Conservation (phyloP, 768 basidiomycete species). For the Amanita polypyramis region DNA sequence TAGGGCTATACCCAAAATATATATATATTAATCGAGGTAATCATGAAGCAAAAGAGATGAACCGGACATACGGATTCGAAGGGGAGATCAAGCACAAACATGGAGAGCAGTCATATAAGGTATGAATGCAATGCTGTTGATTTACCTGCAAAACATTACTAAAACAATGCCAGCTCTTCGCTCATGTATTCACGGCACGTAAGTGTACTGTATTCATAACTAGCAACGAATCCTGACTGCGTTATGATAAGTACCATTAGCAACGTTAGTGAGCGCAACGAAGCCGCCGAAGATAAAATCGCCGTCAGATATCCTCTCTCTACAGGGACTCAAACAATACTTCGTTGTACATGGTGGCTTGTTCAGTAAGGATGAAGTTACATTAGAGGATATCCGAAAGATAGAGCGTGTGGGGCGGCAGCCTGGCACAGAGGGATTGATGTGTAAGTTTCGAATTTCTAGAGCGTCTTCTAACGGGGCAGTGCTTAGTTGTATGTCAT, state of each 20-base stretch:
- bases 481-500: background rate
- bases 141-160: background rate
- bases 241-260: conserved; percentile 62
- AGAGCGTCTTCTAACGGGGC: conserved; percentile 6
- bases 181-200: conserved; percentile 89
- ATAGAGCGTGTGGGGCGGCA: conserved; percentile 82
- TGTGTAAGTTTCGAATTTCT: conserved; percentile 54
- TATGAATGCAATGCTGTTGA: conserved; percentile 16
- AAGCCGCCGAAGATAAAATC: conserved; percentile 41
- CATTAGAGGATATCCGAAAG: conserved; percentile 84
- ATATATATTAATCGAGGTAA: conserved; percentile 96
- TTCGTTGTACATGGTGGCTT: conserved; percentile 96
- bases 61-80: conserved; percentile 86
- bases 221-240: background rate
- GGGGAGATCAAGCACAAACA: conserved; percentile 97
- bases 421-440: conserved; percentile 89
- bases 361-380: conserved; percentile 93
- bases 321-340: conserved; percentile 76
- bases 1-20: conserved; percentile 78
- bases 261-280: conserved; percentile 75
- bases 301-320: conserved; percentile 51
- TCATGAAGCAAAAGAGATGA: conserved; percentile 97
- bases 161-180: conserved; percentile 55
- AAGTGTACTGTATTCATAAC: conserved; percentile 17
- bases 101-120: conserved; percentile 92